Conservation (phyloP, 2,329 filamentous ascomycete species). For the Aspergillus piperis region DNA sequence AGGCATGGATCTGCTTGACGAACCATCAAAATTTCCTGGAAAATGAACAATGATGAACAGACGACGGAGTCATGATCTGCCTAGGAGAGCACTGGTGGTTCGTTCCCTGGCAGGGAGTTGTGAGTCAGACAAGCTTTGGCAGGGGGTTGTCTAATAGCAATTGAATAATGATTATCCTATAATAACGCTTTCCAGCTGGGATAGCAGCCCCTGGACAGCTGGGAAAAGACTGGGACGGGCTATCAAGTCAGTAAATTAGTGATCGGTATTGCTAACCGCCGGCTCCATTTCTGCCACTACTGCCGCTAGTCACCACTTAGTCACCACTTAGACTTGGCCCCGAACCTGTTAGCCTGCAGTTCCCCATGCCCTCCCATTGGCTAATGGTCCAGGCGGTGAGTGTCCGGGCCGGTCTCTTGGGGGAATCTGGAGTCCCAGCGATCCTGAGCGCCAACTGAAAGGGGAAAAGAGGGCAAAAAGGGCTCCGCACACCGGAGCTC, state of each 20-base stretch:
- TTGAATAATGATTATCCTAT: constrained; percentile 12
- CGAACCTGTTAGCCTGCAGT: background rate
- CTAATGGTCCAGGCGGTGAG: constrained; percentile 15
- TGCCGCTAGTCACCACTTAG: constrained; percentile 4
- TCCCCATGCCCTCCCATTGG: background rate
- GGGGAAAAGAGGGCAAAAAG: constrained; percentile 2
- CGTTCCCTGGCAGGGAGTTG: background rate
- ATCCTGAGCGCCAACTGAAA: constrained; percentile 7
- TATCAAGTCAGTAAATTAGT: constrained; percentile 4
- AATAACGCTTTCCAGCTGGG: background rate
- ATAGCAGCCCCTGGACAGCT: background rate
- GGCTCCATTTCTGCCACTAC: constrained; percentile 2
- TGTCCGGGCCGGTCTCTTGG: background rate
- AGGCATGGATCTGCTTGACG: constrained; percentile 13
- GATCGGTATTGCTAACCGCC: constrained; percentile 12
- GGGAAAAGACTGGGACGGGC: background rate
- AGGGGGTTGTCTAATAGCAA: constrained; percentile 6
- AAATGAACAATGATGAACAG: background rate
- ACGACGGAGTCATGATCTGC: background rate
- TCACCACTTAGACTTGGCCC: constrained; percentile 4
- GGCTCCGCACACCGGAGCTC: constrained; percentile 34
- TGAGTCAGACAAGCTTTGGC: background rate
- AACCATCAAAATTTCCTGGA: constrained; percentile 9
- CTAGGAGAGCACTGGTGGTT: background rate
- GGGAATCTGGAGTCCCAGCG: constrained; percentile 1